Base-by-base conservation (phyloP, 2,329 filamentous ascomycete genomes). In the Furcasterigmium furcatum region DNA sequence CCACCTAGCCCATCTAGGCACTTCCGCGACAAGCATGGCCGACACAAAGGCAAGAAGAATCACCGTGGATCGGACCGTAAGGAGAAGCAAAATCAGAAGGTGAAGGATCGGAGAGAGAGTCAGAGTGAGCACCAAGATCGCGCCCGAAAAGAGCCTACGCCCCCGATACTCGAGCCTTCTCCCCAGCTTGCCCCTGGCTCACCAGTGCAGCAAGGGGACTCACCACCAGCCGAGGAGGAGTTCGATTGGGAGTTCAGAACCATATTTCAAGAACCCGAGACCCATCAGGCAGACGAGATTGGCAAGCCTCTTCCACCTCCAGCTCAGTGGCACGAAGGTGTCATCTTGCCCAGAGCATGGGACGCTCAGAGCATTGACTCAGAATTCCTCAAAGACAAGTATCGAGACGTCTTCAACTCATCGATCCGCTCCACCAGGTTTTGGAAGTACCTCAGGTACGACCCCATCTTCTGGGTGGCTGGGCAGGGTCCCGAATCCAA, bases 341-440 rank as follows among this genome's bases (percentile, higher is more conserved):
- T 73, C 8, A 68, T 75, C 25, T 67, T 74, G 32, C 70, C 73
- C 21, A 67, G 67, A 16, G 63, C 69, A 5, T 71, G 67, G 55
- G 64, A 71, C 50, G 65, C 70, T 12, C 63, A 62, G 18, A 66
- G 64, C 45, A 65, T 75, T 39, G 66, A 68, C 36, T 76, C 73
- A 3, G 61, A 66, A 20, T 76, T 68, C 52, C 68, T 71, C 44
- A 66, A 62, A 19, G 63, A 66, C 27, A 63, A 71, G 16, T 71
- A 75, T 47, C 47, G 64, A 16, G 63, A 67, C 24, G 67, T 71
- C 13, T 77, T 72, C 51, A 56, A 52, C n/a, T 57, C 61, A 22
- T 66, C 67, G 21, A 65, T 76, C 27, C 64, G 70, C 38, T 63
- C 67, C 29, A 65, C 66, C 1, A 53, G 59, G 14, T 59, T 66